Evolutionary conservation across 2,329 filamentous ascomycete genomes (phyloP), one percentile per base, ranked within the genome.

Genomic region (Thelonectria rubi): DNA sequence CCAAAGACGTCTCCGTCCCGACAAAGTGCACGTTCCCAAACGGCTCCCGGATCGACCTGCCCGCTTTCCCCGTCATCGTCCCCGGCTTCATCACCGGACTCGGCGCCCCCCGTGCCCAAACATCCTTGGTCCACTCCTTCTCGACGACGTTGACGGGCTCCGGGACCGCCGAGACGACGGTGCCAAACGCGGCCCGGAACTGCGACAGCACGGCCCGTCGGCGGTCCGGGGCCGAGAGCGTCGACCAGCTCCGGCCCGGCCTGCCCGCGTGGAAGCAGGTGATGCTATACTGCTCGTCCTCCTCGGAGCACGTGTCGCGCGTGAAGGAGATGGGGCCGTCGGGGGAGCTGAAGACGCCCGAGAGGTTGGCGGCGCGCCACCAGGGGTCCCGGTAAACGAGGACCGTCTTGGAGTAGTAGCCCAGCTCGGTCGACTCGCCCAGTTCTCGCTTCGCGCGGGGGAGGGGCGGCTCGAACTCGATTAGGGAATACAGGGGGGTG

Each of bases 331-430:
- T 59, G 10, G 73, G 73, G 0, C 72, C 72, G 2, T 62, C 56
- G 14, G 49, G 76, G 0, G 77, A 80, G 52, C 77, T 76, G 3
- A 77, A 72, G 18, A 81, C 72, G 5, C 81, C 83, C 43, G 76
- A 79, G 15, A 80, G 72, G 0, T 77, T 76, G 1, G 71, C 58
- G 0, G 75, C 67, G 1, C 75, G 69, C 84, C 84, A 86, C 69
- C 79, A 85, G 0, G 82, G 79, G 5, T 69, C 68, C 1, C 70
- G 58, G 70, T 80, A 86, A 30, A 79, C 73, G 10, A 82, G 59
- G 6, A 80, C 72, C 2, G 69, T 63, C 59, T 80, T 80, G 43
- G 72, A 74, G 50, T 77, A 79, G 52, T 73, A 68, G 2, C 78
- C 78, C 0, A 74, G 69, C 17, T 67, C 72, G 5, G 75, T 78